A percentile compares a stretch with the other conserved stretches of the same genome.
These are phyloP conservation scores for Penicillium sp. DNA, from an alignment of 2,329 filamentous ascomycete species.

Conservation along the genomic window DNA sequence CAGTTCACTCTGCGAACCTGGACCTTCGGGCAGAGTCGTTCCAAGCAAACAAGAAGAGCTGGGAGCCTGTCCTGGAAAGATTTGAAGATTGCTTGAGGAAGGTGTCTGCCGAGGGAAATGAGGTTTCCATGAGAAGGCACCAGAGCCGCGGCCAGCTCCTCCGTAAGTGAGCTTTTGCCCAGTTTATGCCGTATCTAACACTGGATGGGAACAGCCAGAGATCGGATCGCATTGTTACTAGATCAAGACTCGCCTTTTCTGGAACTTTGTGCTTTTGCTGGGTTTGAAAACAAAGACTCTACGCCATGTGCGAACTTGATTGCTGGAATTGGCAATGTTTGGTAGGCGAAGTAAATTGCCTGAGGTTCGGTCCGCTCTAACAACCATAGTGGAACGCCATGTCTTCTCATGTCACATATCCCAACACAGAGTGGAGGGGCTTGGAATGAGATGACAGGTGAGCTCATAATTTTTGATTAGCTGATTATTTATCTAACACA, in stretches of 20 bases:
- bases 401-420: constrained; percentile 42
- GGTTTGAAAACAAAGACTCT: constrained; percentile 33
- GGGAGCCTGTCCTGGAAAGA: constrained; percentile 32
- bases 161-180: constrained; percentile 12
- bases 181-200: too few relatives aligned
- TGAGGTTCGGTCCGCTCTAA: too few relatives aligned
- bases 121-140: constrained; percentile 27
- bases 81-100: constrained; percentile 28
- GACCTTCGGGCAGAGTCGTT: constrained; percentile 20
- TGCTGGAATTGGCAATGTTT: constrained; percentile 37
- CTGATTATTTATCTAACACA: neutral
- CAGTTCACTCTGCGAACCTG: constrained; percentile 10
- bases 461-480: neutral
- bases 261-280: constrained; percentile 39
- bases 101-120: constrained; percentile 30
- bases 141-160: constrained; percentile 28
- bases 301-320: constrained; percentile 38
- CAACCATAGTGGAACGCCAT: constrained; percentile 25
- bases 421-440: constrained; percentile 43
- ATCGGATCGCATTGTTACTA: constrained; percentile 37
- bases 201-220: constrained; percentile 28
- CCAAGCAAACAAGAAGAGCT: constrained; percentile 18
- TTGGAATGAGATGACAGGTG: constrained; percentile 44
- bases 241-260: constrained; percentile 42
- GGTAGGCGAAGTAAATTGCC: too few relatives aligned